Percentiles rank a stretch among this genome's conserved stretches.
These are phyloP conservation scores for Houttuynia cordata DNA, from an alignment of 164 flowering plant genomes.

Conservation along the genomic window DNA sequence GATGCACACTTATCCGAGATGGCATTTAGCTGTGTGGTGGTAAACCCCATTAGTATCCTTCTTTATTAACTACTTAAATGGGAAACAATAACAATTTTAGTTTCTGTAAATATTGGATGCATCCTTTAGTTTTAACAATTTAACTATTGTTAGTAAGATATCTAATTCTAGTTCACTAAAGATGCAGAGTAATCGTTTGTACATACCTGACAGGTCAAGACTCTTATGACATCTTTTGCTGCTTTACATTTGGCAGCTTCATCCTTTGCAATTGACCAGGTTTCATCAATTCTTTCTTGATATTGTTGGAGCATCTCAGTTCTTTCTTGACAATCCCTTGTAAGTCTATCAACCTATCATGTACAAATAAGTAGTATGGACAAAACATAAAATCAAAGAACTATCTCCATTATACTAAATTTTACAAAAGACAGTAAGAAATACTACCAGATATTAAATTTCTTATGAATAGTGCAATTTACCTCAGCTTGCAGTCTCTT, in stretches of 20 bases:
- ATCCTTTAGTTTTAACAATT: no score
- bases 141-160: background rate
- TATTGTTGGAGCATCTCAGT: conserved; percentile 37
- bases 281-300: conserved; percentile 30
- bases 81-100: no score
- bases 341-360: conserved; percentile 32
- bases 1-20: conserved; percentile 26
- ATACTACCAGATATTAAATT: no score
- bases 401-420: background rate
- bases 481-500: conserved; percentile 40
- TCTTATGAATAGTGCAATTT: conserved; percentile 1
- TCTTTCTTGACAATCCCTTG: conserved; percentile 28
- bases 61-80: background rate
- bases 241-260: conserved; percentile 62
- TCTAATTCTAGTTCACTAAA: background rate
- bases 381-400: background rate
- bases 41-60: background rate
- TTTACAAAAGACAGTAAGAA: background rate
- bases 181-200: background rate
- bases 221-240: conserved; percentile 56
- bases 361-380: conserved; percentile 4
- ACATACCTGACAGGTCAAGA: conserved; percentile 38
- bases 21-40: conserved; percentile 32
- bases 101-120: background rate
- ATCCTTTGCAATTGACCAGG: conserved; percentile 47